Conservation (phyloP, 306 rosid genomes). For the Lathyrus tuberosus region DNA sequence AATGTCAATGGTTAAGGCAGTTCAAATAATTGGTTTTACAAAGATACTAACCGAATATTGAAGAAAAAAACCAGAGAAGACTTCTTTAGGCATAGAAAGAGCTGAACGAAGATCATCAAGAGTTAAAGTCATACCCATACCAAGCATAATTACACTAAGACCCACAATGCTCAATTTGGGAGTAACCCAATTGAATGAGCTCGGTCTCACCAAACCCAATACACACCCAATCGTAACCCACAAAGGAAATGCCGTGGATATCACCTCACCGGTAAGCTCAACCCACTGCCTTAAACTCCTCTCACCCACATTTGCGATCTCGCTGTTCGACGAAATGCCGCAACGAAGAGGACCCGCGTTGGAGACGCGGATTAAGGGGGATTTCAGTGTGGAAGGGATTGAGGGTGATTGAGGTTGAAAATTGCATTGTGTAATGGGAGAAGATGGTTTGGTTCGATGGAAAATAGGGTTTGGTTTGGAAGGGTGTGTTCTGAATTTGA, state of each 20-base stretch:
- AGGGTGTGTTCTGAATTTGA: conserved; percentile 36
- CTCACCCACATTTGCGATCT: conserved; percentile 28
- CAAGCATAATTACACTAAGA: conserved; percentile 69
- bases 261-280: conserved; percentile 52
- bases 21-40: neutral
- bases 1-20: neutral
- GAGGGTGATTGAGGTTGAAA: conserved; percentile 16
- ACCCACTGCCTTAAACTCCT: conserved; percentile 63
- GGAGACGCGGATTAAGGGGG: neutral
- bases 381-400: neutral
- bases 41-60: conserved; percentile 70
- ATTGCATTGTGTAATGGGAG: conserved; percentile 8
- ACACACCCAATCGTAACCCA: conserved; percentile 82
- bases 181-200: conserved; percentile 69
- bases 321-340: conserved; percentile 61
- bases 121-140: conserved; percentile 96
- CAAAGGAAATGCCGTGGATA: conserved; percentile 75
- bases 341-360: conserved; percentile 43
- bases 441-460: conserved; percentile 13
- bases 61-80: conserved; percentile 69
- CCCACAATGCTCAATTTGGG: conserved; percentile 64
- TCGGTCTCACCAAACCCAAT: conserved; percentile 63
- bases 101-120: conserved; percentile 80
- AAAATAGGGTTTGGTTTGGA: conserved; percentile 17
- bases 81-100: conserved; percentile 77